phyloP scores from a whole-genome alignment of 106 monocot species.

The Amphibolis antarctica region DNA sequence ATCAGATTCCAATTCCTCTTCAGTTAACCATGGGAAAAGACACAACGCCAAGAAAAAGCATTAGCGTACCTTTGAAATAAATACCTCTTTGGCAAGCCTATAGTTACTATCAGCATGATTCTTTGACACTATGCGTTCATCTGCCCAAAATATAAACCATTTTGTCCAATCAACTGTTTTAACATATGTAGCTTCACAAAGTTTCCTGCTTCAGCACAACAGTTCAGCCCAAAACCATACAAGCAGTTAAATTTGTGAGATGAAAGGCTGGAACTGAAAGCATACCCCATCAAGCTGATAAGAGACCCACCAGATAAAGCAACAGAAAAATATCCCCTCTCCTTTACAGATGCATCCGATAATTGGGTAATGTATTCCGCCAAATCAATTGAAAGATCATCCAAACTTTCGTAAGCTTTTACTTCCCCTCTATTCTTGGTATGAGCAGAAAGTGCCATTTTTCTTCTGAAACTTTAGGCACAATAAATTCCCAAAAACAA shows the following conservation, averaged over 20 bases:
- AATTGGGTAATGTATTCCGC: slow-evolving; percentile 62
- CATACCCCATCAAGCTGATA: slow-evolving; percentile 57
- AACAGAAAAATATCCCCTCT: slow-evolving; percentile 62
- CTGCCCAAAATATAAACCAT: slow-evolving; percentile 87
- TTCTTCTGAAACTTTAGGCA: neutral
- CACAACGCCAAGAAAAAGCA: neutral
- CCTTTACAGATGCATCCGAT: slow-evolving; percentile 40
- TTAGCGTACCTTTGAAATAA: slow-evolving; percentile 66
- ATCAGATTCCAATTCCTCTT: no score
- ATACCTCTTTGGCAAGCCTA: slow-evolving; percentile 56
- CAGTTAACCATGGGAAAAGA: neutral
- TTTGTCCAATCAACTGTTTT: slow-evolving; percentile 93
- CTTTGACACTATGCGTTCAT: slow-evolving; percentile 85
- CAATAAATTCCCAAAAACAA: no score
- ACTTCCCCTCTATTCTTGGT: slow-evolving; percentile 37
- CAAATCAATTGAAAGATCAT: slow-evolving; percentile 68
- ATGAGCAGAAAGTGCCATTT: slow-evolving; percentile 33
- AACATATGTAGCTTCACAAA: slow-evolving; percentile 74
- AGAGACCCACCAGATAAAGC: slow-evolving; percentile 90
- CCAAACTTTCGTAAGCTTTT: slow-evolving; percentile 51
- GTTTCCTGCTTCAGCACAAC: slow-evolving; percentile 31
- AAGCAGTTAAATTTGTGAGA: neutral
- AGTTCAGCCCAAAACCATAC: neutral
- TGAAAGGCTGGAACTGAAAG: neutral
- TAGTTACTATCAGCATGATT: slow-evolving; percentile 84